Base-by-base conservation (phyloP, 768 basidiomycete genomes). In the Tulasnella sp. region DNA sequence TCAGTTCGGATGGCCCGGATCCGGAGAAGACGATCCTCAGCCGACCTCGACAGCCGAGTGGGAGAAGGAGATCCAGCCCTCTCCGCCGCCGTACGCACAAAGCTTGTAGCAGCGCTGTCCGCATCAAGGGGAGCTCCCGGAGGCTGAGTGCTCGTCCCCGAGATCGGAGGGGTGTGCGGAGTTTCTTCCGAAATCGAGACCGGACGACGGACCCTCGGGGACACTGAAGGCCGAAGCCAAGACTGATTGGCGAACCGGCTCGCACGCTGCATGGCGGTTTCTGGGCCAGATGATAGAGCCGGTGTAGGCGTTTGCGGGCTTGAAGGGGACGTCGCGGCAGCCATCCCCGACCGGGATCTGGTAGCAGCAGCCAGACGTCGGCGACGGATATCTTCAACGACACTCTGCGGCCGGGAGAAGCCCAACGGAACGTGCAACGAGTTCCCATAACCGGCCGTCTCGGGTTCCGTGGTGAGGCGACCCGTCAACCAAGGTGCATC, bases 1-100 rank as follows among this genome's bases (percentile, higher is more conserved):
- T 68, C 87, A 86, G 90, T 90, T 75, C n/a, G 74, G 19, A 72
- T 69, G 2, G 64, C 39, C 5, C 35, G 64, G 39, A 65, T 22
- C 11, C 39, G 39, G 11, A 65, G 12, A 26, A 59, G 52, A 29
- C 22, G 52, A 6, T 59, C 52, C 8, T 59, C n/a, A 29, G 22
- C 2, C 5, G 44, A 47, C 8, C 44, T 47, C 52, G 52, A 59
- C n/a, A 29, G 5, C 16, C 66, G 66, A 3, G 66, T 42, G n/a
- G 66, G 66, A 32, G 66, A 67, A 12, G 66, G 66, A 29, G 66
- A 67, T 26, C 39, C 34, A 40, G 22, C 8, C 39, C 66, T 35
- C 32, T 41, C 39, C 4, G 39, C 42, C 17, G 39, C 22, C 9
- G 35, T 41, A 14, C 39, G 66, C 16, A 39, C 39, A 22, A 67